Evolutionary conservation across 1,139 yeast species (phyloP).

Genomic region (Debaryomyces subglobosus): DNA sequence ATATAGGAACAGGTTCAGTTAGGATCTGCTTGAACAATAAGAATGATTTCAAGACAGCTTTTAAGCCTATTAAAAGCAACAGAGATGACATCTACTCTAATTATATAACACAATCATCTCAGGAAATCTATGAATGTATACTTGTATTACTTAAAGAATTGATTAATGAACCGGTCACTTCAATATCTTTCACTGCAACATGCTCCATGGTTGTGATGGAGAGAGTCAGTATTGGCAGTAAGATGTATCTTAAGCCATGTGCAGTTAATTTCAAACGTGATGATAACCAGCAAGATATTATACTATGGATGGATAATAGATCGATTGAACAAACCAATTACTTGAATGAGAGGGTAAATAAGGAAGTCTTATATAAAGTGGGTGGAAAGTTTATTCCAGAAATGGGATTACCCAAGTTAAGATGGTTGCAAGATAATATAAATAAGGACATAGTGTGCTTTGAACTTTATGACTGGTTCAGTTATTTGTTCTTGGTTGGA

Average conservation of each 20-base stretch:
- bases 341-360: slow-evolving; percentile 29
- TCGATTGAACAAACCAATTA: slow-evolving; percentile 33
- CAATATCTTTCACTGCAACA: slow-evolving; percentile 48
- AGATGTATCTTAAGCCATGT: slow-evolving; percentile 28
- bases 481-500: slow-evolving; percentile 38
- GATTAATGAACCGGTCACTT: slow-evolving; percentile 17
- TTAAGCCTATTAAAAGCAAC: slow-evolving; percentile 23
- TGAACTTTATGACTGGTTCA: slow-evolving; percentile 57
- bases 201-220: slow-evolving; percentile 54
- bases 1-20: slow-evolving; percentile 57
- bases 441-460: slow-evolving; percentile 37
- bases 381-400: slow-evolving; percentile 58
- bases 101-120: slow-evolving; percentile 46
- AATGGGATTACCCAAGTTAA: slow-evolving; percentile 58
- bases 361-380: slow-evolving; percentile 22
- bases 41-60: slow-evolving; percentile 1
- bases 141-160: slow-evolving; percentile 11
- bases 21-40: slow-evolving; percentile 23
- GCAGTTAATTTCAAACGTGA: slow-evolving; percentile 20
- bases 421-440: slow-evolving; percentile 35
- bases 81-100: slow-evolving; percentile 17
- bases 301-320: slow-evolving; percentile 65
- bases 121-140: slow-evolving; percentile 32
- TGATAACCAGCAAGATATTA: slow-evolving; percentile 38
- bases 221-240: slow-evolving; percentile 13